phyloP scores from a whole-genome alignment of 768 basidiomycete genomes.

The Sarcodon sp. region DNA sequence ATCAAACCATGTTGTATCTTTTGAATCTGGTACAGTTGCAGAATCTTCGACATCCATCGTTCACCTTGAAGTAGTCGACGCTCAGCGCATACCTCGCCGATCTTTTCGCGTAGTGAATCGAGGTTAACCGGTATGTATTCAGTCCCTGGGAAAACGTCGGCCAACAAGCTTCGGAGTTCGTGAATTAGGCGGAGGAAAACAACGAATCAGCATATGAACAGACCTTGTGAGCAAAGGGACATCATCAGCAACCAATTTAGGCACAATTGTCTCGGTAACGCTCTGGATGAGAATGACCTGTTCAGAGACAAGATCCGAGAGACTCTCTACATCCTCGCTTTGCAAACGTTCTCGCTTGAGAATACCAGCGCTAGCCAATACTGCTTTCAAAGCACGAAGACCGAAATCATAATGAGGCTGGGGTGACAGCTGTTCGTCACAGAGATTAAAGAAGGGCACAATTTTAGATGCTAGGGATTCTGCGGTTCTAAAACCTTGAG shows the following conservation, averaged over 20 bases:
- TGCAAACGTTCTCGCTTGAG: slow-evolving; percentile 86
- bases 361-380: slow-evolving; percentile 93
- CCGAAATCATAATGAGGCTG: slow-evolving; percentile 99
- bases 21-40: slow-evolving; percentile 98
- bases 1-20: slow-evolving; percentile 99
- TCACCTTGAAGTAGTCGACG: slow-evolving; percentile 79
- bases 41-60: slow-evolving; percentile 87
- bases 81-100: slow-evolving; percentile 77
- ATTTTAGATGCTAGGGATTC: slow-evolving; percentile 97
- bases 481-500: slow-evolving; percentile 97
- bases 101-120: slow-evolving; percentile 73
- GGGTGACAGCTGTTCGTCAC: slow-evolving; percentile 90
- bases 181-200: slow-evolving; percentile 4
- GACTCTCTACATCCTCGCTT: slow-evolving; percentile 29
- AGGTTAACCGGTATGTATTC: slow-evolving; percentile 85
- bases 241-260: slow-evolving; percentile 95
- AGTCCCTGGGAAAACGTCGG: slow-evolving; percentile 96
- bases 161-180: slow-evolving; percentile 50
- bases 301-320: slow-evolving; percentile 70
- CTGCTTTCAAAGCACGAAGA: slow-evolving; percentile 92
- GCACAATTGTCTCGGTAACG: slow-evolving; percentile 96
- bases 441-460: slow-evolving; percentile 98
- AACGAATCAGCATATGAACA: slow-evolving; percentile 9
- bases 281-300: slow-evolving; percentile 98
- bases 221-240: slow-evolving; percentile 89